These are phyloP conservation scores for Plantago elongata DNA, from an alignment of 257 asterid genomes.

Conservation along the genomic window DNA sequence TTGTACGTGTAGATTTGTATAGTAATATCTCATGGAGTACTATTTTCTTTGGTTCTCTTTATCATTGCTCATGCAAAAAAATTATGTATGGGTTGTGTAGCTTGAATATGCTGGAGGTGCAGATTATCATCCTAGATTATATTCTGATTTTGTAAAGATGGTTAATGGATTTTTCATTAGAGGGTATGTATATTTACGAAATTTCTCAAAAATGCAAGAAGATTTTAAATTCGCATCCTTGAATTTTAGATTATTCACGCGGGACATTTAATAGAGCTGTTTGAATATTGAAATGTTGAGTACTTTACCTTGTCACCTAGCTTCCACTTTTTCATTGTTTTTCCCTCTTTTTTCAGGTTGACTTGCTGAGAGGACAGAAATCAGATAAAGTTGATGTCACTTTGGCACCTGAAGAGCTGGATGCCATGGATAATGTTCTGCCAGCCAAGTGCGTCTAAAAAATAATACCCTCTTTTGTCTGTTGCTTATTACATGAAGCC, in stretches of 20 bases:
- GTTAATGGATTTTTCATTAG: too few relatives aligned
- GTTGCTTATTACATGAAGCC: background rate
- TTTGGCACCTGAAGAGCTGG: constrained; percentile 89
- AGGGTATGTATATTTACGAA: too few relatives aligned
- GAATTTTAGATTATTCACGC: too few relatives aligned
- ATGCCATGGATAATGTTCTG: constrained; percentile 80
- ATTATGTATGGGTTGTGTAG: background rate
- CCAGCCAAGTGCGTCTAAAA: constrained; percentile 66
- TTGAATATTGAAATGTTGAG: background rate
- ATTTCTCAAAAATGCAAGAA: too few relatives aligned
- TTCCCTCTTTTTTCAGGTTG: constrained; percentile 47
- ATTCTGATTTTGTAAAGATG: background rate
- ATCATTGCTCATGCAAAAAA: background rate
- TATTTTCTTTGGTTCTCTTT: background rate
- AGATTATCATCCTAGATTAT: background rate
- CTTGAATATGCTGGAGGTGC: background rate
- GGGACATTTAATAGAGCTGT: too few relatives aligned
- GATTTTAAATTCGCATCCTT: too few relatives aligned
- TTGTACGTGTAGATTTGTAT: background rate
- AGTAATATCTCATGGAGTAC: background rate
- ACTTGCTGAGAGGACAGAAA: constrained; percentile 85
- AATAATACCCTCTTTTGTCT: background rate
- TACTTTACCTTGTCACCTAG: background rate
- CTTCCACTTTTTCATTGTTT: background rate
- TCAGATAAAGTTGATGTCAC: constrained; percentile 88